These are phyloP conservation scores for Fusarium sterilihyphosum DNA, from an alignment of 2,329 filamentous ascomycete species.

Conservation along the genomic window DNA sequence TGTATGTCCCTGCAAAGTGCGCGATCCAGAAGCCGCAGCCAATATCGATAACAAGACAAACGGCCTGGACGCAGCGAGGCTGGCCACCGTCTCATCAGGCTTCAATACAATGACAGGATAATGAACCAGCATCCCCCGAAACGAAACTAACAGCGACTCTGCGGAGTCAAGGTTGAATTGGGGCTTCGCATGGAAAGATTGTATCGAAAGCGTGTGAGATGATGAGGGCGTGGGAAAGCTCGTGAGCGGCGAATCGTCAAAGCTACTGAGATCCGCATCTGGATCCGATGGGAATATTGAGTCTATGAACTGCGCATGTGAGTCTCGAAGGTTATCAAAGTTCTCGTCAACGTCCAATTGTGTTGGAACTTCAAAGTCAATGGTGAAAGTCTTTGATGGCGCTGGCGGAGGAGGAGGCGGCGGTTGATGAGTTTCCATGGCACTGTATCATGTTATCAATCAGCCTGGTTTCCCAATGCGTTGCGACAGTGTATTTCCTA, in stretches of 20 bases:
- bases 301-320: slow-evolving; percentile 56
- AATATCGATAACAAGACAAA: slow-evolving; percentile 66
- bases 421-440: slow-evolving; percentile 37
- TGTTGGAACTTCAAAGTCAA: slow-evolving; percentile 60
- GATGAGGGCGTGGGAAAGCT: slow-evolving; percentile 43
- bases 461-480: background rate
- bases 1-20: slow-evolving; percentile 60
- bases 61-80: slow-evolving; percentile 57
- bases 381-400: slow-evolving; percentile 62
- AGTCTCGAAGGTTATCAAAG: slow-evolving; percentile 55
- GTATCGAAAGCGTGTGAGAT: slow-evolving; percentile 48
- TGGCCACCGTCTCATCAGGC: slow-evolving; percentile 53
- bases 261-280: slow-evolving; percentile 26
- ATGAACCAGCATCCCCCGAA: slow-evolving; percentile 54
- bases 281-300: slow-evolving; percentile 48
- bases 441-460: slow-evolving; percentile 4
- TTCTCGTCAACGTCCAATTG: slow-evolving; percentile 51
- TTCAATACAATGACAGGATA: slow-evolving; percentile 57
- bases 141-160: slow-evolving; percentile 55
- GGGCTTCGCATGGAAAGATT: slow-evolving; percentile 57
- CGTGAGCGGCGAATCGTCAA: slow-evolving; percentile 34
- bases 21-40: slow-evolving; percentile 59
- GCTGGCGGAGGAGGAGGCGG: slow-evolving; percentile 44
- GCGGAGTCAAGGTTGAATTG: slow-evolving; percentile 67
- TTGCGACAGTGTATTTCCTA: slow-evolving; percentile 32